Evolutionary conservation across 2,329 filamentous ascomycete species (phyloP).

Genomic region (Blastomyces parvus): DNA sequence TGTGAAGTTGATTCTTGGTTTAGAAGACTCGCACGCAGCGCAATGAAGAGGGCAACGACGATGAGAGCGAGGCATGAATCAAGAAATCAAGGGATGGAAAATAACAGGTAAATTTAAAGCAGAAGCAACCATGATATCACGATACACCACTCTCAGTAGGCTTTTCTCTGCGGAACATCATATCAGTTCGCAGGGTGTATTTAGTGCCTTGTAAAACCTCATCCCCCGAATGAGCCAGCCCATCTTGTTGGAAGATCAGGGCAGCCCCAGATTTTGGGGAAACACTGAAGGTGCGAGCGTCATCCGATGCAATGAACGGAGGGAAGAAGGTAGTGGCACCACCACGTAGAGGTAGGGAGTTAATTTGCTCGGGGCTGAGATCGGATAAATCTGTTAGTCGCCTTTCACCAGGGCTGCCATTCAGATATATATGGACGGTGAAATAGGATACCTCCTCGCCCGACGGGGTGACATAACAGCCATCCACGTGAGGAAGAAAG

Average conservation of each 20-base stretch:
- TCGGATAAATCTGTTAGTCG: constrained; percentile 10
- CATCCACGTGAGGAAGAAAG: constrained; percentile 64
- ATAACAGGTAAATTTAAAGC: too few relatives aligned
- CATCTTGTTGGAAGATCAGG: constrained; percentile 48
- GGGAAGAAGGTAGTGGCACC: constrained; percentile 47
- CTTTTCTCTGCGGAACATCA: constrained; percentile 38
- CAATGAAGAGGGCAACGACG: too few relatives aligned
- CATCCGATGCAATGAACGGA: constrained; percentile 18
- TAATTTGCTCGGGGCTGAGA: not conserved
- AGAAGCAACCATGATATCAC: not conserved
- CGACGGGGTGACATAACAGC: constrained; percentile 50
- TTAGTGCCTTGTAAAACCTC: constrained; percentile 46
- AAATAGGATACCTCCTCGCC: constrained; percentile 43
- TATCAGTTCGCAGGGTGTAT: constrained; percentile 47
- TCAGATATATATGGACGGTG: constrained; percentile 50
- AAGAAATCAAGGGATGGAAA: too few relatives aligned
- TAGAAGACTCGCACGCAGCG: too few relatives aligned
- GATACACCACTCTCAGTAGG: not conserved
- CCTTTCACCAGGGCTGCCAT: constrained; percentile 33
- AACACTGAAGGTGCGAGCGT: constrained; percentile 33
- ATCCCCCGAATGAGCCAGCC: constrained; percentile 46
- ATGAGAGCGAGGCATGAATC: too few relatives aligned
- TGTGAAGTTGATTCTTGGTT: too few relatives aligned
- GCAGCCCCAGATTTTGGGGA: constrained; percentile 44
- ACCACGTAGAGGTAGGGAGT: constrained; percentile 33